Evolutionary conservation across 441 rosid species (phyloP), one percentile per base, ranked within the genome.

Genomic region (Arabidopsis hybrid): DNA sequence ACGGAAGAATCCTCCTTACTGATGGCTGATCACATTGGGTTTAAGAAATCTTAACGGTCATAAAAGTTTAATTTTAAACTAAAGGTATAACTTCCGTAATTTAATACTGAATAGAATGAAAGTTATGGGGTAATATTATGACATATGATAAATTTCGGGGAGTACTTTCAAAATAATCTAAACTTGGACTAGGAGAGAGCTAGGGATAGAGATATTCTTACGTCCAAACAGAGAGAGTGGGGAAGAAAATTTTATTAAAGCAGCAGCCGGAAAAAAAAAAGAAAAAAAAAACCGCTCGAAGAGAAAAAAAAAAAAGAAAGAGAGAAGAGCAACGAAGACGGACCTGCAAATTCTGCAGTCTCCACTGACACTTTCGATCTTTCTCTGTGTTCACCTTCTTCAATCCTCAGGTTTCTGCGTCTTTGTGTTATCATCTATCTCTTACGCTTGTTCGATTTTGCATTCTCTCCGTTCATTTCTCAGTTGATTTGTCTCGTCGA

Each of bases 341-440:
- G 65, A 65, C 79, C 75, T 63, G 82, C 79, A 71, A 73, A 74
- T 69, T 60, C 65, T 51, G 53, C 72, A 74, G 79, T 49, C 73
- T 79, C 69, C 72, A 74, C 75, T 64, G 69, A 63, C 76, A 75
- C 82, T 74, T 50, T 64, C 47, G 71, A 69, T 79, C 73, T 60
- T 42, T 63, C 69, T 65, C 60, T 45, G 42, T 17, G 31, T n/a
- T 69, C 68, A 68, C 60, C 60, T 43, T 60, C 32, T 43, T 43
- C 8, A 71, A 70, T 65, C 53, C 60, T 32, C 72, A 67, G 75
- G 78, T 79, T 67, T 57, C 64, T 43, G 2, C 38, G 18, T 52
- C 46, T 42, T 10, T 34, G 7, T 32, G 8, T 10, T 29, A 61
- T 36, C 72, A 34, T 51, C 38, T n/a, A 45, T 65, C 65, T 45